phyloP scores from a whole-genome alignment of 768 basidiomycete genomes.

The Mycena haematopus region DNA sequence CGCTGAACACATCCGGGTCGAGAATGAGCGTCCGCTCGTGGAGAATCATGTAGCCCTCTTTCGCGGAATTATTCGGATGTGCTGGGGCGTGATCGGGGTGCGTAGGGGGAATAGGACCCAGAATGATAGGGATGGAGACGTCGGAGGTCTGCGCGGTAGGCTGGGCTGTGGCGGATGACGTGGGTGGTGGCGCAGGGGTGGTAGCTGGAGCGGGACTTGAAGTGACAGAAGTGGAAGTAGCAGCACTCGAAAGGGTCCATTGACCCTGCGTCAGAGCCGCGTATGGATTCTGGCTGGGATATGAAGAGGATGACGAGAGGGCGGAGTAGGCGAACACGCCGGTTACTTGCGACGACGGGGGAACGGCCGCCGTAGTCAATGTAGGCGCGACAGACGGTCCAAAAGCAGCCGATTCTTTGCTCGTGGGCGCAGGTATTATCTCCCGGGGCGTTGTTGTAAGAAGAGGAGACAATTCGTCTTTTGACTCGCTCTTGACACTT shows the following conservation, averaged over 20 bases:
- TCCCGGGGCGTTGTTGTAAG: constrained; percentile 67
- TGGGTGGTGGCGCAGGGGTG: constrained; percentile 24
- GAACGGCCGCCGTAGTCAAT: constrained; percentile 45
- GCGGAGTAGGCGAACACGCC: constrained; percentile 25
- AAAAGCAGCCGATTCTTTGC: constrained; percentile 16
- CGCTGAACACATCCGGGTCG: constrained; percentile 84
- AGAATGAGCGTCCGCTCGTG: constrained; percentile 86
- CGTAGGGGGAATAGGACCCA: constrained; percentile 73
- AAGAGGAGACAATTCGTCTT: constrained; percentile 69
- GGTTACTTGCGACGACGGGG: constrained; percentile 21
- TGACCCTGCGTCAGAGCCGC: constrained; percentile 32
- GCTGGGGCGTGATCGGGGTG: constrained; percentile 59
- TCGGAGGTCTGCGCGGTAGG: constrained; percentile 42
- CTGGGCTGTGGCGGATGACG: constrained; percentile 29
- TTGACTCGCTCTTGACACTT: constrained; percentile 68
- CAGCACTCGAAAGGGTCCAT: constrained; percentile 19
- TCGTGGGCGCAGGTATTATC: neutral
- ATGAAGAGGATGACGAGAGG: constrained; percentile 23
- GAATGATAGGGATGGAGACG: constrained; percentile 78
- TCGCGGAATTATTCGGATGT: constrained; percentile 55
- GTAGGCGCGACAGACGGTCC: constrained; percentile 33
- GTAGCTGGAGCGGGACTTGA: constrained; percentile 30
- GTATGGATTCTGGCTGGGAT: constrained; percentile 26
- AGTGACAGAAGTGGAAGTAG: constrained; percentile 25
- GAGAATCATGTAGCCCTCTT: constrained; percentile 73